Evolutionary conservation across 768 basidiomycete species (phyloP).

Genomic region (Rhizopogon vinicolor): DNA sequence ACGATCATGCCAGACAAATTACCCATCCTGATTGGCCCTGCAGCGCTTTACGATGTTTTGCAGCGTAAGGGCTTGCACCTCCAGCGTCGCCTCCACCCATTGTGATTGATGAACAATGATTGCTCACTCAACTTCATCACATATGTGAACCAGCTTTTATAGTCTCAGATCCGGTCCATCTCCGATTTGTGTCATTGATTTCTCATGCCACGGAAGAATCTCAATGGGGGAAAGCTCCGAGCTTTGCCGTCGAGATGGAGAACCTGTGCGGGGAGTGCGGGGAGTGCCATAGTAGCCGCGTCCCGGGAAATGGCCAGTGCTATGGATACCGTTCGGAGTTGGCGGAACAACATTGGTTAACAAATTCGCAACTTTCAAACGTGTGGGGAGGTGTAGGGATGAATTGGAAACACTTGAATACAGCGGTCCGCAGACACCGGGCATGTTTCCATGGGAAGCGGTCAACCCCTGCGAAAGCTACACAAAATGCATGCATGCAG

Average conservation of each 20-base stretch:
- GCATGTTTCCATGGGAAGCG: too few relatives aligned
- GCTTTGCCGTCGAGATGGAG: background rate
- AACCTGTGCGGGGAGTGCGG: background rate
- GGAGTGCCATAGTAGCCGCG: background rate
- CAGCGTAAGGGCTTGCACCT: constrained; percentile 26
- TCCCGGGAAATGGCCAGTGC: background rate
- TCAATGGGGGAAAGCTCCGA: background rate
- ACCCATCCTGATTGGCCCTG: constrained; percentile 70
- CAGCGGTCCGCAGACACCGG: too few relatives aligned
- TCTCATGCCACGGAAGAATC: background rate
- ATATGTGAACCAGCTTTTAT: background rate
- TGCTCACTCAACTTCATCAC: background rate
- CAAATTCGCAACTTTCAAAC: too few relatives aligned
- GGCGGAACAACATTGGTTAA: background rate
- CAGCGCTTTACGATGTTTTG: constrained; percentile 47
- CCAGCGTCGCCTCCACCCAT: constrained; percentile 44
- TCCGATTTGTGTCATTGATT: background rate
- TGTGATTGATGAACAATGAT: background rate
- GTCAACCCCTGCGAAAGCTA: too few relatives aligned
- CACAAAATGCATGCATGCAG: too few relatives aligned
- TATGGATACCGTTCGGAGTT: background rate
- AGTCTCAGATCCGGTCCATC: background rate
- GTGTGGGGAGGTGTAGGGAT: too few relatives aligned
- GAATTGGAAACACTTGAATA: too few relatives aligned
- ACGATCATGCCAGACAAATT: constrained; percentile 13